A percentile compares a stretch with the other conserved stretches of the same genome.
Conservation (phyloP, 1,139 yeast species). For the Protomyces arabidopsidicola region DNA sequence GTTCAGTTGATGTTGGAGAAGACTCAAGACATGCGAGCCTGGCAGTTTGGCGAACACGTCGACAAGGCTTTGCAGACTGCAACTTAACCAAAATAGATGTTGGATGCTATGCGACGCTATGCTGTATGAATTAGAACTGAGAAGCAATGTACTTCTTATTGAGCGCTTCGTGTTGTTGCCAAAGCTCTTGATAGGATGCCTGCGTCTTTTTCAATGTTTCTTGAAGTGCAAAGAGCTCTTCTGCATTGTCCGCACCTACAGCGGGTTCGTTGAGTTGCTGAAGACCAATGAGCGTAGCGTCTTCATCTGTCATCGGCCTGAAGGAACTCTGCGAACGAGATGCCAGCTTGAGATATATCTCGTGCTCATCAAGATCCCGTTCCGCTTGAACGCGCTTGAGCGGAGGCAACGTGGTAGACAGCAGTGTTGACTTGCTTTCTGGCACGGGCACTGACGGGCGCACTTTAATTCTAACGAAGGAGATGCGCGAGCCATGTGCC, state of each 20-base stretch:
- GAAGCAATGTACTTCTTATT: constrained; percentile 5
- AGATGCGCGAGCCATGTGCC: constrained; percentile 40
- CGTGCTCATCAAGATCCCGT: constrained; percentile 25
- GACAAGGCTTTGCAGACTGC: neutral
- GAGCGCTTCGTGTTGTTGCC: constrained; percentile 17
- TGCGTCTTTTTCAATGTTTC: constrained; percentile 20
- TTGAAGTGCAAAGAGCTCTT: constrained; percentile 19
- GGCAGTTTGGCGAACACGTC: neutral
- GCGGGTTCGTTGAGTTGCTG: neutral
- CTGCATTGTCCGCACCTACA: constrained; percentile 1
- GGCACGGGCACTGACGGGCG: neutral
- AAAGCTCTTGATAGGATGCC: constrained; percentile 23
- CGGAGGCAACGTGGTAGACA: constrained; percentile 12
- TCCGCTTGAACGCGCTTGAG: constrained; percentile 25
- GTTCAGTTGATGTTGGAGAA: neutral
- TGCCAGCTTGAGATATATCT: constrained; percentile 1
- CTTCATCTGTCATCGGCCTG: constrained; percentile 2
- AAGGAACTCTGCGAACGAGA: neutral
- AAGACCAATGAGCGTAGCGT: constrained; percentile 4
- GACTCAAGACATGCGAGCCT: neutral
- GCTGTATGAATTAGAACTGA: constrained; percentile 28
- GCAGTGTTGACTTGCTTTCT: neutral
- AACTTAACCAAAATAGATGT: neutral
- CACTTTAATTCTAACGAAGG: neutral
- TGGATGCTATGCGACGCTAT: neutral